phyloP scores from a whole-genome alignment of 2,329 filamentous ascomycete genomes.

The Aspergillus spinulosporus region DNA sequence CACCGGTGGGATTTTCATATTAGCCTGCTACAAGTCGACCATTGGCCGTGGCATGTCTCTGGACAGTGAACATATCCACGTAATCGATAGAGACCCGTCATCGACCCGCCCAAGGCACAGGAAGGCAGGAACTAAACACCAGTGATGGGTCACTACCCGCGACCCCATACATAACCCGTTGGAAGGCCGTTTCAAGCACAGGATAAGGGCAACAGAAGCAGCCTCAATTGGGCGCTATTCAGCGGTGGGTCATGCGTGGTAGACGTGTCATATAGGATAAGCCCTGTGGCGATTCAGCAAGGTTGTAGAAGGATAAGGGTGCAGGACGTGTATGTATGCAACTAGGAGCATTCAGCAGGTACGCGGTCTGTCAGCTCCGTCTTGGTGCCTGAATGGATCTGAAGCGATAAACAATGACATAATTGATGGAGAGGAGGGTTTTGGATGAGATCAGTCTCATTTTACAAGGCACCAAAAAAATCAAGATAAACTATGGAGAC shows the following conservation, averaged over 20 bases:
- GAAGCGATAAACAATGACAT: background rate
- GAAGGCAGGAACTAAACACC: background rate
- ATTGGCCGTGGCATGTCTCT: background rate
- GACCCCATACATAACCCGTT: background rate
- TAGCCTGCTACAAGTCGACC: background rate
- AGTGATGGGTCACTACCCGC: background rate
- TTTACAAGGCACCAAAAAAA: background rate
- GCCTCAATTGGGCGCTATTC: background rate
- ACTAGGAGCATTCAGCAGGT: background rate
- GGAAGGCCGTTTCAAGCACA: background rate
- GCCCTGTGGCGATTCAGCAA: background rate
- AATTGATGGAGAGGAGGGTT: background rate
- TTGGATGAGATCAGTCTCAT: background rate
- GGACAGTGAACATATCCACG: constrained; percentile 7
- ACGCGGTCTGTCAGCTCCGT: background rate
- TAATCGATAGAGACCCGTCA: background rate
- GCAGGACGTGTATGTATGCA: background rate
- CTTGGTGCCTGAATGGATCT: background rate
- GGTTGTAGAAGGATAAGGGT: background rate
- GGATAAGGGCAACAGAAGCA: background rate
- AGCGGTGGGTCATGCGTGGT: constrained; percentile 1
- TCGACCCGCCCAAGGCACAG: background rate
- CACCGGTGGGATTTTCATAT: background rate
- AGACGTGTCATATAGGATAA: constrained; percentile 6
- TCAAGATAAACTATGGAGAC: background rate